Evolutionary conservation across 1,284 basidiomycete species (phyloP).

Genomic region (Microbotryum violaceum): DNA sequence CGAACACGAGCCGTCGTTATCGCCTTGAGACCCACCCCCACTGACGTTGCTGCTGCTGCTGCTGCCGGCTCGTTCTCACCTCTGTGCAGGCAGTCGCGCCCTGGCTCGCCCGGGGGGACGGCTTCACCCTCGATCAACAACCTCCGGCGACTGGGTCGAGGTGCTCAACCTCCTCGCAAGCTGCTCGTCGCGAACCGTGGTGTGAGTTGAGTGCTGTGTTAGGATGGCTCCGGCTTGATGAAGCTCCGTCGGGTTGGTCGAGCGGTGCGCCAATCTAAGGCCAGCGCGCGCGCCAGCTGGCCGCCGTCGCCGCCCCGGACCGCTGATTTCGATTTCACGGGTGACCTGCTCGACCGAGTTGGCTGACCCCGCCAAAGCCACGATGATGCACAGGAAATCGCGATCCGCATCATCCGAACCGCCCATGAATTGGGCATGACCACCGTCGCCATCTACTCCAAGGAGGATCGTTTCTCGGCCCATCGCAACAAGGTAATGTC

Average conservation of each 20-base stretch:
- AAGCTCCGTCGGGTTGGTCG: neutral
- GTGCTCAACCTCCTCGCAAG: constrained; percentile 26
- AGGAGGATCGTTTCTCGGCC: constrained; percentile 91
- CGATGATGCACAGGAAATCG: constrained; percentile 70
- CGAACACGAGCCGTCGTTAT: no score
- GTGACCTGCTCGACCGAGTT: neutral
- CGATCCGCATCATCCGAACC: constrained; percentile 96
- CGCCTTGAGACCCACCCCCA: no score
- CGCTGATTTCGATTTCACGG: neutral
- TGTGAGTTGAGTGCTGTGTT: constrained; percentile 48
- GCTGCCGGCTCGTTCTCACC: no score
- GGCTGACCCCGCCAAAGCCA: constrained; percentile 2
- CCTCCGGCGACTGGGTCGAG: constrained; percentile 15
- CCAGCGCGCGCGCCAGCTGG: neutral
- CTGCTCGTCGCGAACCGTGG: constrained; percentile 80
- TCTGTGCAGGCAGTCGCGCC: constrained; percentile 7
- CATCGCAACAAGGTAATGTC: constrained; percentile 82
- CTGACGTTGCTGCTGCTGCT: no score
- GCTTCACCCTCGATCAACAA: constrained; percentile 16
- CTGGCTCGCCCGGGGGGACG: constrained; percentile 3
- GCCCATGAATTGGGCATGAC: constrained; percentile 99
- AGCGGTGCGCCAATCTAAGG: neutral
- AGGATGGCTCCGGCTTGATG: neutral
- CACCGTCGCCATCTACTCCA: constrained; percentile 96
- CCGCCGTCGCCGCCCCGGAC: neutral